These are phyloP conservation scores for Hypomyces rosellus DNA, from an alignment of 2,329 filamentous ascomycete species.

Conservation along the genomic window DNA sequence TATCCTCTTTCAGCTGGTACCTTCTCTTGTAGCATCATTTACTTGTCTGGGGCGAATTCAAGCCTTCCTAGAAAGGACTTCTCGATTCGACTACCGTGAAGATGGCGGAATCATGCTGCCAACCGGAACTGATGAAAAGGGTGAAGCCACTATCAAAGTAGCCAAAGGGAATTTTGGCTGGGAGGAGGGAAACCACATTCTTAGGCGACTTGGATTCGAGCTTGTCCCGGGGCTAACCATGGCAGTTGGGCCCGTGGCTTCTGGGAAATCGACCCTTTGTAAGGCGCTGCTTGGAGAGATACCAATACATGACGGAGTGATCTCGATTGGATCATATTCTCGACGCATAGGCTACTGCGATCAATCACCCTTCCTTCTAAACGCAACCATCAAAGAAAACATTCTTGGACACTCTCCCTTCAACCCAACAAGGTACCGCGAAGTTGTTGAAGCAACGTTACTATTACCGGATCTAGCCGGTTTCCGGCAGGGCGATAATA, in stretches of 20 bases:
- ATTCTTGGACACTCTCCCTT: conserved; percentile 30
- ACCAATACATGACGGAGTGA: conserved; percentile 13
- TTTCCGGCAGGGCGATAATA: conserved; percentile 30
- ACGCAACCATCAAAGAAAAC: conserved; percentile 31
- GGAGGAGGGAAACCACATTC: conserved; percentile 18
- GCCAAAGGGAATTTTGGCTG: conserved; percentile 20
- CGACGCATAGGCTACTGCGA: conserved; percentile 25
- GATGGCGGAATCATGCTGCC: not conserved
- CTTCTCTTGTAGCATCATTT: conserved; percentile 24
- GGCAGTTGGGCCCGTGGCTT: conserved; percentile 31
- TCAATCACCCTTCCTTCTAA: conserved; percentile 27
- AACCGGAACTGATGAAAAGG: not conserved
- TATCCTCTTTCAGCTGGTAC: conserved; percentile 27
- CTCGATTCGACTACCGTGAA: conserved; percentile 18
- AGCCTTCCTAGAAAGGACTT: conserved; percentile 26
- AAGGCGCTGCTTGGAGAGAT: conserved; percentile 28
- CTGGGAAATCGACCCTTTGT: conserved; percentile 32
- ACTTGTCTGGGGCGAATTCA: conserved; percentile 31
- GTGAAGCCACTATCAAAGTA: not conserved
- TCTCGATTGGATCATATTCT: conserved; percentile 7
- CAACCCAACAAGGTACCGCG: conserved; percentile 26
- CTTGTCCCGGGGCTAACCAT: conserved; percentile 21
- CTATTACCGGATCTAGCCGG: conserved; percentile 25
- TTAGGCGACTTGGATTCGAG: conserved; percentile 16
- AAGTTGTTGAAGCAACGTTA: conserved; percentile 29